Conservation (phyloP, 768 basidiomycete genomes). For the Dioszegia crocea region DNA sequence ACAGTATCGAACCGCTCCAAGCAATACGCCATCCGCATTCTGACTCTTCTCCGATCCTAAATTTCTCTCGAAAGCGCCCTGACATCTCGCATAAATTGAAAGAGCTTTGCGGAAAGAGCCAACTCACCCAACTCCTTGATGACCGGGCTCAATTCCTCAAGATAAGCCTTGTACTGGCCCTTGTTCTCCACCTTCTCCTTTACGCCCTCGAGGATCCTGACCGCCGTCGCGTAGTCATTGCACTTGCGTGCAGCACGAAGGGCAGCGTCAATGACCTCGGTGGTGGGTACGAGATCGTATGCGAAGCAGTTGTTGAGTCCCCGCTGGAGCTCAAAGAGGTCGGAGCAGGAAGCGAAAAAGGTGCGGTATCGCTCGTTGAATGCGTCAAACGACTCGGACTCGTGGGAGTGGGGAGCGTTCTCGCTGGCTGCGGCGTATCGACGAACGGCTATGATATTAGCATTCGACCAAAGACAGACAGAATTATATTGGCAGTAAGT, state of each 20-base stretch:
- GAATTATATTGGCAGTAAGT: not conserved
- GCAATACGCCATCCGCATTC: too few species aligned
- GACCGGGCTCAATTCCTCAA: slow-evolving; percentile 81
- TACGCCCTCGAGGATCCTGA: slow-evolving; percentile 91
- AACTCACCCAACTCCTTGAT: slow-evolving; percentile 82
- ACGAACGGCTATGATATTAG: not conserved
- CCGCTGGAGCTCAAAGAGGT: slow-evolving; percentile 97
- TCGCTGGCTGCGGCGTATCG: slow-evolving; percentile 1
- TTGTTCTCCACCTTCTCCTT: slow-evolving; percentile 98
- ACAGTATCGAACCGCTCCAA: too few species aligned
- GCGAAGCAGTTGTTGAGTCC: slow-evolving; percentile 99
- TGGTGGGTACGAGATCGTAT: slow-evolving; percentile 63
- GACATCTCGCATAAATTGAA: too few species aligned
- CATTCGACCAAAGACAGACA: not conserved
- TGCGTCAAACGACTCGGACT: slow-evolving; percentile 86
- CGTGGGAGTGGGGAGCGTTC: slow-evolving; percentile 58
- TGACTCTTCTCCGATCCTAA: too few species aligned
- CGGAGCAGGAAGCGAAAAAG: slow-evolving; percentile 89
- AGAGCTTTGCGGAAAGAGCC: slow-evolving; percentile 17
- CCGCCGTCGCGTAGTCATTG: slow-evolving; percentile 95
- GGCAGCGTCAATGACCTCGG: slow-evolving; percentile 47
- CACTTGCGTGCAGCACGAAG: slow-evolving; percentile 60
- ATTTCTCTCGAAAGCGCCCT: too few species aligned
- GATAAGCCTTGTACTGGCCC: slow-evolving; percentile 86
- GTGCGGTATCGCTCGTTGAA: slow-evolving; percentile 90